Conservation (phyloP, 106 monocot species). For the Dioscorea zingiberensis region DNA sequence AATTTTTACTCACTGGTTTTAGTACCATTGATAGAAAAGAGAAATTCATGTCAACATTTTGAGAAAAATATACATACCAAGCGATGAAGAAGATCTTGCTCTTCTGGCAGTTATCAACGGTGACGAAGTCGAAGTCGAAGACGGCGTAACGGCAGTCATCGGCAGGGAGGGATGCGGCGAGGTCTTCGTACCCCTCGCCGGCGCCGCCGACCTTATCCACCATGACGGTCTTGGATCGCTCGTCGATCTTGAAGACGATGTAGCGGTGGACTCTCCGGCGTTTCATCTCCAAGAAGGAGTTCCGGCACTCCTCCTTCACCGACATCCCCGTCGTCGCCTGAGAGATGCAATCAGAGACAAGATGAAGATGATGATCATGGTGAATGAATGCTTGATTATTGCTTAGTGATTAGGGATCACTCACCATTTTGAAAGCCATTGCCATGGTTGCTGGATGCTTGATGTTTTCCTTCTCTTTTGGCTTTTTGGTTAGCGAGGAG, state of each 20-base stretch:
- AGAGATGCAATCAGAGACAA: not conserved
- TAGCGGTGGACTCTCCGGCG: slow-evolving; percentile 44
- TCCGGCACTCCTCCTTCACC: slow-evolving; percentile 49
- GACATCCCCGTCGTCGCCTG: slow-evolving; percentile 65
- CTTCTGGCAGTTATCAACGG: slow-evolving; percentile 60
- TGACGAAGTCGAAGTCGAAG: slow-evolving; percentile 68
- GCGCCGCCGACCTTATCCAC: slow-evolving; percentile 49
- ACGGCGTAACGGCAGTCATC: slow-evolving; percentile 73
- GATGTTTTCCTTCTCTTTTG: not conserved
- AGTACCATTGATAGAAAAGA: no score
- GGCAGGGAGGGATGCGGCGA: slow-evolving; percentile 31
- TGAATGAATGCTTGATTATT: not conserved
- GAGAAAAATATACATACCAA: slow-evolving; percentile 41
- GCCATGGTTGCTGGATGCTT: slow-evolving; percentile 42
- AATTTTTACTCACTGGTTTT: no score
- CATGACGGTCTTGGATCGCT: slow-evolving; percentile 35
- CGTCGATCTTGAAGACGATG: slow-evolving; percentile 62
- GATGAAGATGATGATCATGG: no score
- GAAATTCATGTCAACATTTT: no score
- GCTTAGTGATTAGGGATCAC: not conserved
- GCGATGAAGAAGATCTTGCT: slow-evolving; percentile 88
- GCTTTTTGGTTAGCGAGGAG: not conserved
- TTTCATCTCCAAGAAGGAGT: slow-evolving; percentile 63
- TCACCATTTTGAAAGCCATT: slow-evolving; percentile 83
- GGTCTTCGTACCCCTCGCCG: slow-evolving; percentile 48